phyloP scores from a whole-genome alignment of 345 rosid genomes.

The Pistacia vera region DNA sequence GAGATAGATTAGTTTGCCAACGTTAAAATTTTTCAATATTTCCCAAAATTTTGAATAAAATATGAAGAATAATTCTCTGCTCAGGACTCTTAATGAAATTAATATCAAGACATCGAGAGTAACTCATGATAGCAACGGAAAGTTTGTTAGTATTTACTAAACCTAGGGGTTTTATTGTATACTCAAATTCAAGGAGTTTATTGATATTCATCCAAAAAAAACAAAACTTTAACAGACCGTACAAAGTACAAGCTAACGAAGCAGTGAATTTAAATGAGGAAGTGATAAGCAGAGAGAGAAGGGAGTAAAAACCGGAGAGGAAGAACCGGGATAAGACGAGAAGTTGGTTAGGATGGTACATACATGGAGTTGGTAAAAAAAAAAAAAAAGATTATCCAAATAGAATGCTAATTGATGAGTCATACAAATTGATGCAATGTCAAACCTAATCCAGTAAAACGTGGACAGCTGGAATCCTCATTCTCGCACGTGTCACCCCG shows the following conservation, averaged over 20 bases:
- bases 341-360: no score
- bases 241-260: background rate
- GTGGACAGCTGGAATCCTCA: constrained; percentile 66
- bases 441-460: constrained; percentile 57
- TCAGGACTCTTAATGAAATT: no score
- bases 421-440: constrained; percentile 11
- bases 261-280: background rate
- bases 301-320: background rate
- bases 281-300: background rate
- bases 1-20: no score
- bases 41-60: no score
- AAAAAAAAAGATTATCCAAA: constrained; percentile 29
- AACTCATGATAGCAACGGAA: no score
- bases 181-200: no score
- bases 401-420: constrained; percentile 18
- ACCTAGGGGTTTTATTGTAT: no score
- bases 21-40: no score
- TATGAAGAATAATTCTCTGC: no score
- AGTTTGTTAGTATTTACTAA: no score
- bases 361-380: background rate
- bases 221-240: background rate
- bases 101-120: no score
- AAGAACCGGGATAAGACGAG: background rate
- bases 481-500: constrained; percentile 62
- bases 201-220: no score